phyloP scores from a whole-genome alignment of 495 filamentous ascomycete species.

The Tuber aestivum region DNA sequence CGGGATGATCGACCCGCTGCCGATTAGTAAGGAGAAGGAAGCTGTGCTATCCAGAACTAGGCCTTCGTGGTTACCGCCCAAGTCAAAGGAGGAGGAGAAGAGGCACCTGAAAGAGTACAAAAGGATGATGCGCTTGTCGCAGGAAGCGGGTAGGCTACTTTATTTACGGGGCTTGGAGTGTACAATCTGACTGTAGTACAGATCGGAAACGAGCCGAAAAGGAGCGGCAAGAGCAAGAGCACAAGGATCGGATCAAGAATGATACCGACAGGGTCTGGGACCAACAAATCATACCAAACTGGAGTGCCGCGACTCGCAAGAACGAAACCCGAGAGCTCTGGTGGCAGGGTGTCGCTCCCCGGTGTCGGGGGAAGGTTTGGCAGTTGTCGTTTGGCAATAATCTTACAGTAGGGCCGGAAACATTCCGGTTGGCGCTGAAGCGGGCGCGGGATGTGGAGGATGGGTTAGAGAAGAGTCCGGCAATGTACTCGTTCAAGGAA shows the following conservation, averaged over 20 bases:
- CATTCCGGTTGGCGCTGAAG: slow-evolving; percentile 71
- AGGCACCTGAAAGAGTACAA: slow-evolving; percentile 88
- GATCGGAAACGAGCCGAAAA: slow-evolving; percentile 52
- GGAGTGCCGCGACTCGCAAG: slow-evolving; percentile 68
- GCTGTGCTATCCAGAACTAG: slow-evolving; percentile 83
- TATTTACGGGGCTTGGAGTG: background rate
- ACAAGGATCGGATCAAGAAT: slow-evolving; percentile 57
- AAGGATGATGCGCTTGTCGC: slow-evolving; percentile 78
- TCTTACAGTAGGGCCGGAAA: slow-evolving; percentile 66
- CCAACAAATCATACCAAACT: slow-evolving; percentile 77
- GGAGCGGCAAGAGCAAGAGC: slow-evolving; percentile 48
- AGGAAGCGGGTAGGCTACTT: slow-evolving; percentile 57
- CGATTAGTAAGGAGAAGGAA: slow-evolving; percentile 94
- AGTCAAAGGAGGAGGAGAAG: slow-evolving; percentile 86
- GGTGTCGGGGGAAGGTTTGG: slow-evolving; percentile 80
- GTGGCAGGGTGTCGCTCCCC: slow-evolving; percentile 85
- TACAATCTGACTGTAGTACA: slow-evolving; percentile 23
- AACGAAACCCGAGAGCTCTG: slow-evolving; percentile 78
- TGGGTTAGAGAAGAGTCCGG: slow-evolving; percentile 44
- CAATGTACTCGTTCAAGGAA: slow-evolving; percentile 48
- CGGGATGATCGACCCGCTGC: slow-evolving; percentile 92
- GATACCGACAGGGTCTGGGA: slow-evolving; percentile 77
- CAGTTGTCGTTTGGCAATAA: slow-evolving; percentile 81
- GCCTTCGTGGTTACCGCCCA: slow-evolving; percentile 92
- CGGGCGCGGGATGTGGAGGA: slow-evolving; percentile 64